Percentiles rank a stretch among this genome's conserved stretches.
These are phyloP conservation scores for Kitagawia praeruptora DNA, from an alignment of 129 eudicot species.

Conservation along the genomic window DNA sequence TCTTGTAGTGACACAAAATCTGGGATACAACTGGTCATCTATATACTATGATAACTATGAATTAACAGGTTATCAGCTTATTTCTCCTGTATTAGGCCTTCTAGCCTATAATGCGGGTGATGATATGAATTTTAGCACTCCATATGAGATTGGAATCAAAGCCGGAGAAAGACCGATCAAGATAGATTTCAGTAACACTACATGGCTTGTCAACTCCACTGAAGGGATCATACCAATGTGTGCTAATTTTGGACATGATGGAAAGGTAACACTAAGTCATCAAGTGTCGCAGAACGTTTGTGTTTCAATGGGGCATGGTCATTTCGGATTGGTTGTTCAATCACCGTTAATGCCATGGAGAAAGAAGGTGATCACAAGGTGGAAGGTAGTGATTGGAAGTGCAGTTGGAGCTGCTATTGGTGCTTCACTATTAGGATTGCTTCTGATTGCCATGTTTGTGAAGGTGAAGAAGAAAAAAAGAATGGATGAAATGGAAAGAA, in stretches of 20 bases:
- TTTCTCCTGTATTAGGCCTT: slow-evolving; percentile 79
- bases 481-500: slow-evolving; percentile 78
- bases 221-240: slow-evolving; percentile 53
- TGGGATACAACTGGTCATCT: slow-evolving; percentile 74
- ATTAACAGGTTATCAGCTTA: slow-evolving; percentile 62
- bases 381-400: slow-evolving; percentile 71
- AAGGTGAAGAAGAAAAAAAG: slow-evolving; percentile 78
- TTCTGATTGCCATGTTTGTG: slow-evolving; percentile 65
- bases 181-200: slow-evolving; percentile 48
- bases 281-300: slow-evolving; percentile 51
- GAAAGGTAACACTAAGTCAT: slow-evolving; percentile 55
- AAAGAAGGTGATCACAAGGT: slow-evolving; percentile 36
- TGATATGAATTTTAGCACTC: slow-evolving; percentile 26
- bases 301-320: slow-evolving; percentile 58
- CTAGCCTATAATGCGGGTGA: slow-evolving; percentile 73
- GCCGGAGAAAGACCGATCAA: slow-evolving; percentile 38
- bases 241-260: slow-evolving; percentile 61
- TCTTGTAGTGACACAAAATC: slow-evolving; percentile 59
- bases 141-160: slow-evolving; percentile 50
- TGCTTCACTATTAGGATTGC: slow-evolving; percentile 50
- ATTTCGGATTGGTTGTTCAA: slow-evolving; percentile 73
- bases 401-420: slow-evolving; percentile 75
- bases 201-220: slow-evolving; percentile 12
- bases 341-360: slow-evolving; percentile 49
- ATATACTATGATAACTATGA: slow-evolving; percentile 62